Conservation (phyloP, 2,329 filamentous ascomycete genomes). For the Penicillium corylophilum region DNA sequence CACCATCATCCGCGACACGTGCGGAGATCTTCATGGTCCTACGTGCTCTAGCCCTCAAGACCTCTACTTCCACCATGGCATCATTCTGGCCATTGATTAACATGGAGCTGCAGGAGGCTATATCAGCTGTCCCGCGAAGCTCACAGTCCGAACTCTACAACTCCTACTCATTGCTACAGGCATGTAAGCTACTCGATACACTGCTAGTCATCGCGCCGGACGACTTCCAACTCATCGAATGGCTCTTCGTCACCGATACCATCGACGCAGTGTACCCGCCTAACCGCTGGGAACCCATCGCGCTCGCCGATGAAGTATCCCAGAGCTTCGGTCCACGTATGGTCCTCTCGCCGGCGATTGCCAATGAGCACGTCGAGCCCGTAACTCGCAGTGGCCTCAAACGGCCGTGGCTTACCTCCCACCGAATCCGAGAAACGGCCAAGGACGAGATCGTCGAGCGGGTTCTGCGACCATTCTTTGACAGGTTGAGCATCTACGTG, state of each 20-base stretch:
- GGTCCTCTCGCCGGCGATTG: constrained; percentile 24
- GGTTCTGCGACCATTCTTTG: constrained; percentile 83
- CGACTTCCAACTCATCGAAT: constrained; percentile 97
- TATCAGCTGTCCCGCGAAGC: constrained; percentile 70
- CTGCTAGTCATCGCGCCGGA: constrained; percentile 85
- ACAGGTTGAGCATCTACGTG: constrained; percentile 84
- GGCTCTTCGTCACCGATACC: constrained; percentile 96
- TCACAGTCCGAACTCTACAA: constrained; percentile 74
- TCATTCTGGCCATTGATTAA: constrained; percentile 89
- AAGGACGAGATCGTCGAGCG: constrained; percentile 67
- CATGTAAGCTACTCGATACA: constrained; percentile 88
- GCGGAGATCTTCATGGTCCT: constrained; percentile 89
- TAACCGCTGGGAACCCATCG: constrained; percentile 64
- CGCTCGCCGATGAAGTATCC: constrained; percentile 80
- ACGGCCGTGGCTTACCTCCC: constrained; percentile 44
- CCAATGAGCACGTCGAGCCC: constrained; percentile 30
- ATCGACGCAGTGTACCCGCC: constrained; percentile 92
- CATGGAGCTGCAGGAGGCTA: constrained; percentile 74
- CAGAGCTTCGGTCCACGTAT: constrained; percentile 64
- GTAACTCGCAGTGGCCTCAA: constrained; percentile 29
- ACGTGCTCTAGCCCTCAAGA: constrained; percentile 76
- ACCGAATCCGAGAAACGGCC: constrained; percentile 53
- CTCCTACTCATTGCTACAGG: constrained; percentile 76
- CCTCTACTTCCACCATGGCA: constrained; percentile 74
- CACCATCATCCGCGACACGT: constrained; percentile 83